phyloP scores from a whole-genome alignment of 2,329 filamentous ascomycete genomes.

The Aulographum hederae region DNA sequence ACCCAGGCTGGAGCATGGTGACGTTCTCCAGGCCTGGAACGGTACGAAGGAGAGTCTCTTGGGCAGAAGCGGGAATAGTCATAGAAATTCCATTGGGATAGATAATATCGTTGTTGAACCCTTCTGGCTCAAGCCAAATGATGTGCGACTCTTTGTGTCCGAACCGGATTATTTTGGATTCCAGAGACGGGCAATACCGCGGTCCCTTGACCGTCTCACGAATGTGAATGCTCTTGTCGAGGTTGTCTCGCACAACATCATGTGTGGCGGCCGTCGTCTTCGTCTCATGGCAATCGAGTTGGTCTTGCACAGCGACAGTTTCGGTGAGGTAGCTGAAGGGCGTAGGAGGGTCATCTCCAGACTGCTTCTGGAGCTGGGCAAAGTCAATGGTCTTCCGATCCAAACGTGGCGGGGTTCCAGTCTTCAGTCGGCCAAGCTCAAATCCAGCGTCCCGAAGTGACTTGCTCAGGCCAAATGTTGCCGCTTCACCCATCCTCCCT shows the following conservation, averaged over 20 bases:
- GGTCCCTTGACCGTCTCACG: slow-evolving; percentile 88
- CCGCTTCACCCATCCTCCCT: slow-evolving; percentile 83
- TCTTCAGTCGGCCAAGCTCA: slow-evolving; percentile 77
- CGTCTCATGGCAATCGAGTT: slow-evolving; percentile 74
- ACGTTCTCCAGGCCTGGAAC: slow-evolving; percentile 79
- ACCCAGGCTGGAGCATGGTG: slow-evolving; percentile 83
- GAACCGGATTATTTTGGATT: slow-evolving; percentile 86
- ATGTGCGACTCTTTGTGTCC: slow-evolving; percentile 64
- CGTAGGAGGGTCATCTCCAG: slow-evolving; percentile 66
- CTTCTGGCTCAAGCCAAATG: slow-evolving; percentile 94
- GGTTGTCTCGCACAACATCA: slow-evolving; percentile 65
- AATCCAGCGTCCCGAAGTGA: slow-evolving; percentile 81
- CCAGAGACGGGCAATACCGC: slow-evolving; percentile 85
- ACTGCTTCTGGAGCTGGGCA: slow-evolving; percentile 48
- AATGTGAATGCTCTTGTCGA: slow-evolving; percentile 95
- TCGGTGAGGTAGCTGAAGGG: slow-evolving; percentile 88
- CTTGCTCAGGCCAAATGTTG: slow-evolving; percentile 82
- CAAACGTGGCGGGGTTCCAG: slow-evolving; percentile 80
- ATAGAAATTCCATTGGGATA: slow-evolving; percentile 97
- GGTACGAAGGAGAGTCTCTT: slow-evolving; percentile 69
- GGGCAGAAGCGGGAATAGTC: slow-evolving; percentile 80
- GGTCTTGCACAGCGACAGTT: slow-evolving; percentile 56
- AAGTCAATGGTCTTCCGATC: slow-evolving; percentile 72
- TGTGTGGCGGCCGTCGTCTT: slow-evolving; percentile 74
- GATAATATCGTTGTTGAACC: slow-evolving; percentile 73